Conservation (phyloP, 495 filamentous ascomycete species). For the Neurospora pannonica region DNA sequence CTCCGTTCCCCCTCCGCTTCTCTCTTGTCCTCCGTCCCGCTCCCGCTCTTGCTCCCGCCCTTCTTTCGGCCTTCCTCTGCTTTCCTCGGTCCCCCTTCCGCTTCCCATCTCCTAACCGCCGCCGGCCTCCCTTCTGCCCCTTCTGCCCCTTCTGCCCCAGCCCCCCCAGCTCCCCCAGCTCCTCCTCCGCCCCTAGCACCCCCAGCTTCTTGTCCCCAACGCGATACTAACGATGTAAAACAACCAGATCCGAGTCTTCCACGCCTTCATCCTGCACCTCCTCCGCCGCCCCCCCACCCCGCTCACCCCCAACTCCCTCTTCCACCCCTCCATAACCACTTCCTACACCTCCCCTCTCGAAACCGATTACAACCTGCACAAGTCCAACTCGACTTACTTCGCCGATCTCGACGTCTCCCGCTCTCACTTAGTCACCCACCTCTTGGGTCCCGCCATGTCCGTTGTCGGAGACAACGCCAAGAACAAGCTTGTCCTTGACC, state of each 20-base stretch:
- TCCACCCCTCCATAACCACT: constrained; percentile 53
- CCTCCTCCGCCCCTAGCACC: background rate
- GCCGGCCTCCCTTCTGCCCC: too few relatives aligned
- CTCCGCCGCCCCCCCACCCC: constrained; percentile 25
- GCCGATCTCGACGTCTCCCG: constrained; percentile 68
- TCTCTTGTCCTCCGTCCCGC: too few relatives aligned
- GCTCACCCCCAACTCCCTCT: constrained; percentile 46
- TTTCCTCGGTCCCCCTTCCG: background rate
- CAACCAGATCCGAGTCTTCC: constrained; percentile 58
- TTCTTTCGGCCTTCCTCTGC: too few relatives aligned
- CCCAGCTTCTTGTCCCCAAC: background rate
- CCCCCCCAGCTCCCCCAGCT: background rate
- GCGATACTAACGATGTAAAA: background rate
- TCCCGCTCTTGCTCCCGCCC: too few relatives aligned
- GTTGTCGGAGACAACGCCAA: constrained; percentile 29
- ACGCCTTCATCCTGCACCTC: constrained; percentile 51
- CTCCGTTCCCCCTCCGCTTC: background rate
- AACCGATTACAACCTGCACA: constrained; percentile 78
- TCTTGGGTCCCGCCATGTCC: constrained; percentile 41
- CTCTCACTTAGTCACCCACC: constrained; percentile 47
- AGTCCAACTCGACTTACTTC: constrained; percentile 78
- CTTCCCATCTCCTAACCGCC: too few relatives aligned
- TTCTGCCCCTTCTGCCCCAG: too few relatives aligned
- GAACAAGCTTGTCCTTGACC: constrained; percentile 34
- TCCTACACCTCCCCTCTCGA: constrained; percentile 54